phyloP scores from a whole-genome alignment of 2,329 filamentous ascomycete species.

The Parascedosporium putredinis region DNA sequence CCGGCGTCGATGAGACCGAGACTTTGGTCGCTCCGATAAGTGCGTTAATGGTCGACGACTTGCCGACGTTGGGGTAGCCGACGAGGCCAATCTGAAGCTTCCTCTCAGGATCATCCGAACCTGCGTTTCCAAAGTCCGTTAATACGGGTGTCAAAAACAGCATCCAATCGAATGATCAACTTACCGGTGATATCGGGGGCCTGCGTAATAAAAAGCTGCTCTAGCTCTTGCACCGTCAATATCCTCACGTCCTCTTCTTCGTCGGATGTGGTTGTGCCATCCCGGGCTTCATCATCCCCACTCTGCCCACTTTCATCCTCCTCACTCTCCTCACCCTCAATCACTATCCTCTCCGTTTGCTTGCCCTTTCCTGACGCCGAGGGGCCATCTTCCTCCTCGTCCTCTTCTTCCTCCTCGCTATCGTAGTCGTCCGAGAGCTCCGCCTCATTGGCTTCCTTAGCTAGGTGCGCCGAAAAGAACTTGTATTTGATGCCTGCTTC shows the following conservation, averaged over 20 bases:
- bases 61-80: conserved; percentile 97
- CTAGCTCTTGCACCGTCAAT: conserved; percentile 83
- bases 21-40: conserved; percentile 98
- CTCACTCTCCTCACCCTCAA: conserved; percentile 27
- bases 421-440: conserved; percentile 4
- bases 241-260: conserved; percentile 61
- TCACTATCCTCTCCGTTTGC: conserved; percentile 15
- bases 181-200: conserved; percentile 42
- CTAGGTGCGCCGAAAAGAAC: conserved; percentile 91
- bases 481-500: conserved; percentile 75
- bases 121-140: too few relatives aligned
- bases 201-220: conserved; percentile 75
- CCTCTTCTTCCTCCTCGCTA: conserved; percentile 20
- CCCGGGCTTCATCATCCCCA: conserved; percentile 15
- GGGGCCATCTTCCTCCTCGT: conserved; percentile 14
- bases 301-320: conserved; percentile 23
- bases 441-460: conserved; percentile 79
- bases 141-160: conserved; percentile 12
- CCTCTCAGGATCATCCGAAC: conserved; percentile 32
- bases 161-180: conserved; percentile 12
- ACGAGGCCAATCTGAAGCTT: conserved; percentile 90
- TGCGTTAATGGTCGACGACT: conserved; percentile 98
- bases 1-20: conserved; percentile 90
- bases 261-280: conserved; percentile 27
- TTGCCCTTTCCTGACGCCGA: conserved; percentile 12